A percentile compares a stretch with the other conserved stretches of the same genome.
These are phyloP conservation scores for Yamadazyma songkhlaensis DNA, from an alignment of 1,139 yeast genomes.

Conservation along the genomic window DNA sequence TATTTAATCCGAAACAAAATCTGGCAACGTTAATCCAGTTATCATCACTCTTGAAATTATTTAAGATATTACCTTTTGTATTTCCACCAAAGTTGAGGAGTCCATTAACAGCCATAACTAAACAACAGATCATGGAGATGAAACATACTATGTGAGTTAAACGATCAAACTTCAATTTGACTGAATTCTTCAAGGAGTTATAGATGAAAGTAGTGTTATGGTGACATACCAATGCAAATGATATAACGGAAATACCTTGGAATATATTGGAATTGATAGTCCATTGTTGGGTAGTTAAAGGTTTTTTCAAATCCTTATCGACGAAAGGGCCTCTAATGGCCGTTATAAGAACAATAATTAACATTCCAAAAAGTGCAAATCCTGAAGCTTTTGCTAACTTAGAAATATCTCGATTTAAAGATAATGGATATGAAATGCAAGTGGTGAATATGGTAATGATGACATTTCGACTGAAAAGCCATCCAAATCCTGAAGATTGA, in stretches of 20 bases:
- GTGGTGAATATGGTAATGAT: slow-evolving; percentile 69
- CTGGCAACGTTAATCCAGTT: slow-evolving; percentile 78
- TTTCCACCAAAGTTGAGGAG: slow-evolving; percentile 69
- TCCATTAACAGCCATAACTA: slow-evolving; percentile 78
- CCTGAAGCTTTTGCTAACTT: slow-evolving; percentile 87
- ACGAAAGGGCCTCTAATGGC: slow-evolving; percentile 70
- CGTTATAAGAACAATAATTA: slow-evolving; percentile 70
- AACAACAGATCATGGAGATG: slow-evolving; percentile 77
- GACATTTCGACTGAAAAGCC: slow-evolving; percentile 63
- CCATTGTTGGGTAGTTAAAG: slow-evolving; percentile 45
- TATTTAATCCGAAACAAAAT: slow-evolving; percentile 87
- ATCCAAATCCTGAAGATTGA: slow-evolving; percentile 31
- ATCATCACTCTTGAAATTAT: slow-evolving; percentile 79
- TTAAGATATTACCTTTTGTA: slow-evolving; percentile 83
- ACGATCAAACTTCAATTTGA: slow-evolving; percentile 67
- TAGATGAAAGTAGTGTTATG: slow-evolving; percentile 89
- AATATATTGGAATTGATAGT: slow-evolving; percentile 66
- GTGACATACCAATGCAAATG: slow-evolving; percentile 92
- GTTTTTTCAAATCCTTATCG: slow-evolving; percentile 45
- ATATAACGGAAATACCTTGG: slow-evolving; percentile 87
- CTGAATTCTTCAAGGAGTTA: slow-evolving; percentile 75
- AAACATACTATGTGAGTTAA: slow-evolving; percentile 84
- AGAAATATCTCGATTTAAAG: slow-evolving; percentile 77
- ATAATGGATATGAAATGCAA: slow-evolving; percentile 78
- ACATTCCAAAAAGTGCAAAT: slow-evolving; percentile 82